Evolutionary conservation across 1,139 yeast genomes (phyloP), one percentile per base, ranked within the genome.

Genomic region (Debaryomyces fabryi): DNA sequence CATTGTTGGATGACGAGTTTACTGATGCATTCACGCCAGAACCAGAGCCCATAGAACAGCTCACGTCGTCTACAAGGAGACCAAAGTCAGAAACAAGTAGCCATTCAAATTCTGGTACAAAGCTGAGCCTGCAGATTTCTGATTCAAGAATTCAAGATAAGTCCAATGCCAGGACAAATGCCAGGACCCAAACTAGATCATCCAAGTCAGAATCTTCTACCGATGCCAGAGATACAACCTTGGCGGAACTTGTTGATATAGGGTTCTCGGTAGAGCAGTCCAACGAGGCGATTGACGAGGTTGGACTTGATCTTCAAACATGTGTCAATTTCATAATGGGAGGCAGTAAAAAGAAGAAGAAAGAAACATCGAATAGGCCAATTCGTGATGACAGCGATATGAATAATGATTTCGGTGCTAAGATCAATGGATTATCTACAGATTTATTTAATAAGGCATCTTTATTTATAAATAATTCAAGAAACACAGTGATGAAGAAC

Each of bases 211-310:
- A 18, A 18, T 35, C 38, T 9, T 20, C 38, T 4, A 35, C 38
- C 3, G 36, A 40, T 15, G 47, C 50, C 15, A 55, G 57, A 39
- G 95, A 86, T 58, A 74, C 72, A 20, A 73, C 83, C 2, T 64
- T 88, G 23, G 93, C 93, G 0, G 88, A 84, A 56, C 71, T 89
- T 46, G 67, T 88, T 1, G 96, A 89, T 52, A 88, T 89, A 80
- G 96, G 96, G 1, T 89, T 89, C 58, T 68, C 85, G 0, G 69
- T 79, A 1, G 85, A 82, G 2, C 81, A 77, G 45, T 83, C 95
- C 3, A 78, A 74, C 38, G 69, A 71, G 7, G 96, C 96, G 0
- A 72, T 89, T 38, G 73, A 71, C 16, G 64, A 69, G 20, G 67
- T 72, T n/a, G 93, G 92, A 0, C 58, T 76, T 24, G 81, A 86